Evolutionary conservation across 495 filamentous ascomycete species (phyloP).

Genomic region (Aspergillus steynii): DNA sequence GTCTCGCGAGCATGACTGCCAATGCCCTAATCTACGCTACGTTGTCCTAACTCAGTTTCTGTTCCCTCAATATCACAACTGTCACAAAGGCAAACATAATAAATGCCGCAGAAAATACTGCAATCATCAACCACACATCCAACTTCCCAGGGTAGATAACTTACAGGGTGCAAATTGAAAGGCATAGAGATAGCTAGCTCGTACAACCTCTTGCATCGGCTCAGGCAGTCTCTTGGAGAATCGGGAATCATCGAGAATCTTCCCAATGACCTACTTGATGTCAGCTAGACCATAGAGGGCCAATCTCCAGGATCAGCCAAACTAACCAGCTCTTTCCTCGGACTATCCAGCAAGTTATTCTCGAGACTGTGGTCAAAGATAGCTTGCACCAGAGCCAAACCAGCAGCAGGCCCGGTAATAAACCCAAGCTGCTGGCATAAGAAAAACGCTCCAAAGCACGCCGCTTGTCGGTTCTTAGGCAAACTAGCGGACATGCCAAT

Average conservation of each 20-base stretch:
- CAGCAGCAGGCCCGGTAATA: constrained; percentile 29
- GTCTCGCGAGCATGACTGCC: neutral
- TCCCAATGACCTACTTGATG: constrained; percentile 23
- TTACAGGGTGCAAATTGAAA: constrained; percentile 32
- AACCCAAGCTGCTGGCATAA: constrained; percentile 38
- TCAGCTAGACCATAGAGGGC: neutral
- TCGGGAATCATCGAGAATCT: constrained; percentile 27
- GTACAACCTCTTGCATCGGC: constrained; percentile 15
- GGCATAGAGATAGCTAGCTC: constrained; percentile 24
- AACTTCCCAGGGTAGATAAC: neutral
- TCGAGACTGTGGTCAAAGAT: constrained; percentile 22
- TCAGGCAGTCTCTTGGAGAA: constrained; percentile 19
- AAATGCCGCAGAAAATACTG: constrained; percentile 3
- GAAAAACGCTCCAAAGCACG: constrained; percentile 33
- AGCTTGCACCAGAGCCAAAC: constrained; percentile 24
- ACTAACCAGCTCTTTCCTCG: constrained; percentile 16
- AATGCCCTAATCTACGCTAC: neutral
- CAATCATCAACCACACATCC: neutral
- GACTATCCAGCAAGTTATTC: constrained; percentile 9
- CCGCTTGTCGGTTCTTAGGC: constrained; percentile 24
- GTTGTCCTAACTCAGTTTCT: neutral
- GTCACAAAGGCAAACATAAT: constrained; percentile 3
- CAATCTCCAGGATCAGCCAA: neutral
- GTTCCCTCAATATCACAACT: constrained; percentile 3
- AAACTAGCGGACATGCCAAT: constrained; percentile 27